Percentiles rank a stretch among this genome's conserved stretches.
Conservation (phyloP, 192 early-diverging fungal species). For the Coemansia sp. region DNA sequence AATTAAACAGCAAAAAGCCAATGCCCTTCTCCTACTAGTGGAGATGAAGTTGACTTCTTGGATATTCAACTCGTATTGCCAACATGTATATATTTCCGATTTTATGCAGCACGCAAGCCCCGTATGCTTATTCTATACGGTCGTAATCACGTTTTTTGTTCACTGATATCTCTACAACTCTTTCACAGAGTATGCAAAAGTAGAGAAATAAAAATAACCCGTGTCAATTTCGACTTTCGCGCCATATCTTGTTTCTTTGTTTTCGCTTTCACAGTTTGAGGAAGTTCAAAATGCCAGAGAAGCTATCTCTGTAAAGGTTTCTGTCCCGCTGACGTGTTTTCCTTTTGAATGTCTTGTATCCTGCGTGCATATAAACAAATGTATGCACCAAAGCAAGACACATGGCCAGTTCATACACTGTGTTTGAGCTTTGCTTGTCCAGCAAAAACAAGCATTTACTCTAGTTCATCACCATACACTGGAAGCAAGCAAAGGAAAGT, state of each 20-base stretch:
- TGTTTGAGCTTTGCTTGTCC: background rate
- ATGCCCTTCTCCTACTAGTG: too few relatives aligned
- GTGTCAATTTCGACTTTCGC: too few relatives aligned
- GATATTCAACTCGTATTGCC: background rate
- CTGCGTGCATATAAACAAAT: background rate
- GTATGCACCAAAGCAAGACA: background rate
- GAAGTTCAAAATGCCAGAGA: background rate
- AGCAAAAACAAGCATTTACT: too few relatives aligned
- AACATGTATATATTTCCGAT: background rate
- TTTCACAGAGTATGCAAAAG: too few relatives aligned
- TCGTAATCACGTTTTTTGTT: background rate
- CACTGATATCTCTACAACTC: background rate
- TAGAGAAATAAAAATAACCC: too few relatives aligned
- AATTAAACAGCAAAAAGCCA: too few relatives aligned
- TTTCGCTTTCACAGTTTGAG: background rate
- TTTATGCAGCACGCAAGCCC: background rate
- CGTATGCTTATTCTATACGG: background rate
- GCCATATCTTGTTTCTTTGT: background rate
- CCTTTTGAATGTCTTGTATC: background rate
- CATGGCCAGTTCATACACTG: background rate
- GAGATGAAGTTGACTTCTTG: background rate
- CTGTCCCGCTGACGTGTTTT: background rate
- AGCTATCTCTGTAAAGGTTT: background rate
- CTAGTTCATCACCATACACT: too few relatives aligned
- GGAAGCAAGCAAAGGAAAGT: background rate